Percentiles rank a stretch among this genome's conserved stretches.
Evolutionary conservation across 805 yeast species (phyloP).

Genomic region (Danielia reshetovae): DNA sequence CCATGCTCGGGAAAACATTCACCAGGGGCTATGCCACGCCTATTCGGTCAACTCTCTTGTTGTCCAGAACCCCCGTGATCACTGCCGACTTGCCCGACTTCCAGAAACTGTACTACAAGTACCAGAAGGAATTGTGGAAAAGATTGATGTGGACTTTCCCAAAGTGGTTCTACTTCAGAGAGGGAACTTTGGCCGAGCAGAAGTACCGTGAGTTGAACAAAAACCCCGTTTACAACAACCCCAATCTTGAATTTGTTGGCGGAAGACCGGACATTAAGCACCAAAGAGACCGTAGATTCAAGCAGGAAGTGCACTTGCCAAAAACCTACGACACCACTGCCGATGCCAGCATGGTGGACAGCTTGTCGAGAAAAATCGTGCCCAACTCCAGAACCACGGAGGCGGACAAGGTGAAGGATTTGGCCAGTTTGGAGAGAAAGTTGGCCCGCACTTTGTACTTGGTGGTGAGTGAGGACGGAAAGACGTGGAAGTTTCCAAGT

Average conservation of each 20-base stretch:
- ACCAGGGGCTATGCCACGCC: conserved; percentile 14
- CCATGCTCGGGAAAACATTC: conserved; percentile 12
- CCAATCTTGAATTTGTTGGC: conserved; percentile 72
- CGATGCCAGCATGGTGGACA: conserved; percentile 29
- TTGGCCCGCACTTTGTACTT: conserved; percentile 79
- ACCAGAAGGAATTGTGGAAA: conserved; percentile 81
- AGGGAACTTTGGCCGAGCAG: conserved; percentile 86
- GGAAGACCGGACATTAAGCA: conserved; percentile 86
- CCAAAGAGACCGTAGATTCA: conserved; percentile 81
- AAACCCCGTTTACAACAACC: conserved; percentile 68
- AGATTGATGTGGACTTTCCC: conserved; percentile 98
- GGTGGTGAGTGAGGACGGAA: conserved; percentile 45
- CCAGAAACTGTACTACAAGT: conserved; percentile 71
- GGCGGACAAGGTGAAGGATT: conserved; percentile 66
- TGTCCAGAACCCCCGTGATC: conserved; percentile 80
- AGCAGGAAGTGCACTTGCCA: conserved; percentile 77
- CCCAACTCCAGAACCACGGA: conserved; percentile 71
- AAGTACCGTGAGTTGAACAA: conserved; percentile 70
- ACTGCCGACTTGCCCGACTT: conserved; percentile 72
- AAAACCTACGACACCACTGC: conserved; percentile 43
- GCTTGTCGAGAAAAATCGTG: conserved; percentile 62
- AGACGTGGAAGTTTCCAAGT: conserved; percentile 78
- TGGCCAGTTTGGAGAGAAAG: conserved; percentile 69
- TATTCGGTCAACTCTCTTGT: conserved; percentile 44
- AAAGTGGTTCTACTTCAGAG: conserved; percentile 82